Percentiles rank a stretch among this genome's conserved stretches.
These are phyloP conservation scores for Papiliotrema laurentii DNA, from an alignment of 1,284 basidiomycete species.

Conservation along the genomic window DNA sequence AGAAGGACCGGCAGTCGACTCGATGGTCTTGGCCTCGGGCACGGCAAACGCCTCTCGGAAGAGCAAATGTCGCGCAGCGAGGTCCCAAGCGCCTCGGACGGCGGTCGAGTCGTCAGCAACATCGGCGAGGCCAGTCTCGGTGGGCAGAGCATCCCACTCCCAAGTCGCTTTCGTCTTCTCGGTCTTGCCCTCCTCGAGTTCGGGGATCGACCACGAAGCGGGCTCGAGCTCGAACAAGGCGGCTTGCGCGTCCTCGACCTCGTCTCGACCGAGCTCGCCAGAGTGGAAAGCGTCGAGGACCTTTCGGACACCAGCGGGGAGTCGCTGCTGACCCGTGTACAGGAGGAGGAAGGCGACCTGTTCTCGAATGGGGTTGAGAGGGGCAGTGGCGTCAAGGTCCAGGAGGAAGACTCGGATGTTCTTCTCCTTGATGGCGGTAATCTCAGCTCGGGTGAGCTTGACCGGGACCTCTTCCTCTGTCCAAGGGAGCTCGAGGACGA, in stretches of 20 bases:
- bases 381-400: constrained; percentile 29
- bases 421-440: constrained; percentile 42
- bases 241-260: constrained; percentile 46
- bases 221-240: constrained; percentile 38
- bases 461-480: constrained; percentile 43
- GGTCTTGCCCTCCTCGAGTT: constrained; percentile 38
- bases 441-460: constrained; percentile 44
- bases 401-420: constrained; percentile 48
- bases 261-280: constrained; percentile 39
- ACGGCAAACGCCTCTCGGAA: constrained; percentile 69
- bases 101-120: constrained; percentile 40
- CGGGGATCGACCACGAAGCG: constrained; percentile 34
- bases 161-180: constrained; percentile 40
- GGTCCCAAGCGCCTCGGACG: constrained; percentile 61
- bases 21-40: constrained; percentile 49
- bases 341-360: constrained; percentile 49
- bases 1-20: constrained; percentile 37
- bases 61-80: constrained; percentile 81
- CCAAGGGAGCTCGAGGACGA: constrained; percentile 48
- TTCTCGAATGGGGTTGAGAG: constrained; percentile 41
- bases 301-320: constrained; percentile 39
- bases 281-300: constrained; percentile 48
- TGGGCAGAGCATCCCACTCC: constrained; percentile 46
- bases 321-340: constrained; percentile 43
- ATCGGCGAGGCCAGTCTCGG: constrained; percentile 35